Base-by-base conservation (phyloP, 768 basidiomycete genomes). In the Gymnopilus dilepis region DNA sequence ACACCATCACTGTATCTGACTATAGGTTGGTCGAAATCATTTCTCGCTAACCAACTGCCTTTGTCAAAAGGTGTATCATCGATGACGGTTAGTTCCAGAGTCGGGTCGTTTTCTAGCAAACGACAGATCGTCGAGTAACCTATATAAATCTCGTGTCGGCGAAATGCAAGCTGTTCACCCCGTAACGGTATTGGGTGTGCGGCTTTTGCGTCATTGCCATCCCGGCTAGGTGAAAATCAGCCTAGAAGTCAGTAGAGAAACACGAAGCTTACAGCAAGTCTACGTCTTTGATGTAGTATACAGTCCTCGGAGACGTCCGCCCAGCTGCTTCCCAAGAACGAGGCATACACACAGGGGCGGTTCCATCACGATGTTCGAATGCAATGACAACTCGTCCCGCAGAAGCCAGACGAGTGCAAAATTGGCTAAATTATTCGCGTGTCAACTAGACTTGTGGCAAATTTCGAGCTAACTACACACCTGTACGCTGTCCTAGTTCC, bases 361-460 rank as follows among this genome's bases (percentile, higher is more conserved):
- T 89, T 0, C 93, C 94, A 71, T 96, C 95, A 9, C 89, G 82
- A 71, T 95, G 94, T 69, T 95, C 92, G 22, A 95, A 69, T 5
- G 92, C 89, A 43, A 94, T 79, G 2, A 97, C 93, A 4, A 95
- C 86, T 61, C 84, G 88, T 2, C 95, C 95, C 37, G 88, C 81
- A 4, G 90, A 85, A 3, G 94, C 95, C 21, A 95, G 72, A 22
- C 84, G 82, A 2, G 83, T 79, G 69, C 92, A 94, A 60, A 90
- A 72, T 71, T 92, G 90, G 61, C 89, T 89, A 52, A 21, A 54
- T 38, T 11, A 47, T 26, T 47, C 21, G 17, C 26, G 43, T n/a
- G 22, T 50, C 19, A 50, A 17, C 19, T 12, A 15, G 17, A 17
- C 2, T 37, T 57, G 21, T 13, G 28, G 48, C 12, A 60, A 31